Conservation (phyloP, 495 filamentous ascomycete genomes). For the Xylaria palmicola region DNA sequence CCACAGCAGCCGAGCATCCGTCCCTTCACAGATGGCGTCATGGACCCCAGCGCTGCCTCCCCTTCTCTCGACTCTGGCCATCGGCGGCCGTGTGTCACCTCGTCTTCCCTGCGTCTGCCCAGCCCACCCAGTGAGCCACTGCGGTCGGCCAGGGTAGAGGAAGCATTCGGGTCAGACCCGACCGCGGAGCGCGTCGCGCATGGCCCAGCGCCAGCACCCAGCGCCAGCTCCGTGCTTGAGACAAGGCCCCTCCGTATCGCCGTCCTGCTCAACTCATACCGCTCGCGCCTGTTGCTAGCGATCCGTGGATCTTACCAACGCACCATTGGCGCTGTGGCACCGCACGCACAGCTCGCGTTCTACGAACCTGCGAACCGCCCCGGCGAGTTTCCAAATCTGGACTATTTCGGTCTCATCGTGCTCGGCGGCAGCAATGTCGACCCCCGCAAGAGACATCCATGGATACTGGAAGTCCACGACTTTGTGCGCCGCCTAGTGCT, state of each 20-base stretch:
- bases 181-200: neutral
- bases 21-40: neutral
- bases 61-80: neutral
- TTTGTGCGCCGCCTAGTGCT: slow-evolving; percentile 41
- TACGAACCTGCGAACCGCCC: slow-evolving; percentile 43
- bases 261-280: slow-evolving; percentile 47
- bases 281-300: slow-evolving; percentile 36
- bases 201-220: neutral
- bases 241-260: slow-evolving; percentile 34
- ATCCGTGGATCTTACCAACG: slow-evolving; percentile 42
- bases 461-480: slow-evolving; percentile 45
- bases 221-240: slow-evolving; percentile 8
- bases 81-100: neutral
- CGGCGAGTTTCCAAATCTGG: slow-evolving; percentile 39
- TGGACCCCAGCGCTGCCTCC: neutral
- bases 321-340: slow-evolving; percentile 34
- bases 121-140: neutral
- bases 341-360: slow-evolving; percentile 32
- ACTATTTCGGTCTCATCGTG: slow-evolving; percentile 46
- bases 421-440: slow-evolving; percentile 49
- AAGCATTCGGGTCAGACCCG: neutral
- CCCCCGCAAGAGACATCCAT: slow-evolving; percentile 40
- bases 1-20: neutral
- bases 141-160: neutral
- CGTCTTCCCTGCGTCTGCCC: neutral